Base-by-base conservation (phyloP, 768 basidiomycete species). In the Amanita muscaria region DNA sequence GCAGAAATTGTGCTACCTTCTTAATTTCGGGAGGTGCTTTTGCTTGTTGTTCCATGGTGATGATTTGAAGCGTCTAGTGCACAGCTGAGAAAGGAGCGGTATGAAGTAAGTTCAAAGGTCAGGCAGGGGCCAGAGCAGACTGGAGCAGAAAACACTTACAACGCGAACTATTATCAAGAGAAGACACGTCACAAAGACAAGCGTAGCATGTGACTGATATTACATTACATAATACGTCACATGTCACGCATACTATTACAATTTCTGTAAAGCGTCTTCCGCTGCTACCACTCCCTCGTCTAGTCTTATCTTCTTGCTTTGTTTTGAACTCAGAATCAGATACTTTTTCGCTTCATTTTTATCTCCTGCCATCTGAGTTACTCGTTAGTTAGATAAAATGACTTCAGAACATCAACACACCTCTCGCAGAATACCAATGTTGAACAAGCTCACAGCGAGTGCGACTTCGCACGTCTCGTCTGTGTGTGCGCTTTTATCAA, bases 1-100 rank as follows among this genome's bases (percentile, higher is more conserved):
- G 80, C 40, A 99, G 69, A 58, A 88, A 99, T 52, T 87, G 77
- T 43, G 88, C 88, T 39, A 92, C 81, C 56, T 80, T 83, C 54
- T 81, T 80, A 40, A 89, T 66, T 41, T 93, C 83, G 36, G 79
- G 73, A 10, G 90, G 78, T 12, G 92, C 90, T 59, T 77, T 81
- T 25, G 70, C 69, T 62, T 91, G 88, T 54, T 88, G 83, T 51
- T 89, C 83, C 70, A 74, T 74, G 9, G 24, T 24, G 27, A 27
- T 42, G 14, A 35, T 45, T 48, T 35, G 34, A 15, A 47, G n/a
- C n/a, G n/a, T n/a, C n/a, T n/a, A n/a, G n/a, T n/a, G n/a, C n/a
- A n/a, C n/a, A n/a, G n/a, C n/a, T n/a, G n/a, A n/a, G n/a, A n/a
- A n/a, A n/a, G n/a, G n/a, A n/a, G n/a, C n/a, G n/a, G n/a, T n/a